A percentile compares a stretch with the other conserved stretches of the same genome.
Conservation (phyloP, 768 basidiomycete genomes). For the Trametes coccinea region DNA sequence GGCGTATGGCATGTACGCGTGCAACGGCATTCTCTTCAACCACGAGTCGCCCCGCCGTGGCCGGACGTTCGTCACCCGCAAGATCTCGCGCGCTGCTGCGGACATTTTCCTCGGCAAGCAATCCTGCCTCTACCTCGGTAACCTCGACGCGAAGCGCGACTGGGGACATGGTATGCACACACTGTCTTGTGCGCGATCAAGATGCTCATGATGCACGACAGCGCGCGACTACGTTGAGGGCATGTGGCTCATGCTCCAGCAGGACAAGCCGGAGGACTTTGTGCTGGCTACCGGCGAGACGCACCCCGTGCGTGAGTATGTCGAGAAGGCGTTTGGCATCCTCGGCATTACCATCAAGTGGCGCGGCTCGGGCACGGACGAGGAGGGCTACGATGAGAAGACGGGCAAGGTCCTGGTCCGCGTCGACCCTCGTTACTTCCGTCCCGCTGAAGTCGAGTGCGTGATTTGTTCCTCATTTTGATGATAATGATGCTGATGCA, state of each 20-base stretch:
- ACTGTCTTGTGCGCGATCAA: slow-evolving; percentile 1
- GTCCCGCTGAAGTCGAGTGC: slow-evolving; percentile 92
- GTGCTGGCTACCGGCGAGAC: slow-evolving; percentile 97
- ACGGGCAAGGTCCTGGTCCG: slow-evolving; percentile 75
- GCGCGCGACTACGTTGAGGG: slow-evolving; percentile 93
- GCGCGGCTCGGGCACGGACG: slow-evolving; percentile 73
- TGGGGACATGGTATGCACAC: slow-evolving; percentile 84
- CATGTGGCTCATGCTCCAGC: slow-evolving; percentile 98
- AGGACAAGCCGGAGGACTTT: slow-evolving; percentile 80
- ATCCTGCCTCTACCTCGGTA: slow-evolving; percentile 88
- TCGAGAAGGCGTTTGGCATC: slow-evolving; percentile 79
- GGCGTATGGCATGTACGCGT: slow-evolving; percentile 94
- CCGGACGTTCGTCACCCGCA: slow-evolving; percentile 93
- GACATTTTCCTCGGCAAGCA: slow-evolving; percentile 92
- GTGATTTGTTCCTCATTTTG: slow-evolving; percentile 34
- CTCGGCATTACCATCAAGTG: slow-evolving; percentile 75
- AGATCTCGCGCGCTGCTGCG: slow-evolving; percentile 90
- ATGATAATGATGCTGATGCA: not conserved
- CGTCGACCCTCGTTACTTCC: slow-evolving; percentile 89
- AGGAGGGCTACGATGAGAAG: slow-evolving; percentile 72
- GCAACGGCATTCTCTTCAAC: slow-evolving; percentile 97
- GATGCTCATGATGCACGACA: slow-evolving; percentile 30
- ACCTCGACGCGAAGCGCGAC: slow-evolving; percentile 92
- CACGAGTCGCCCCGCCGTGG: slow-evolving; percentile 96
- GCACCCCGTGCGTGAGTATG: slow-evolving; percentile 90